Conservation (phyloP, 495 filamentous ascomycete genomes). For the Xylaria nigripes region DNA sequence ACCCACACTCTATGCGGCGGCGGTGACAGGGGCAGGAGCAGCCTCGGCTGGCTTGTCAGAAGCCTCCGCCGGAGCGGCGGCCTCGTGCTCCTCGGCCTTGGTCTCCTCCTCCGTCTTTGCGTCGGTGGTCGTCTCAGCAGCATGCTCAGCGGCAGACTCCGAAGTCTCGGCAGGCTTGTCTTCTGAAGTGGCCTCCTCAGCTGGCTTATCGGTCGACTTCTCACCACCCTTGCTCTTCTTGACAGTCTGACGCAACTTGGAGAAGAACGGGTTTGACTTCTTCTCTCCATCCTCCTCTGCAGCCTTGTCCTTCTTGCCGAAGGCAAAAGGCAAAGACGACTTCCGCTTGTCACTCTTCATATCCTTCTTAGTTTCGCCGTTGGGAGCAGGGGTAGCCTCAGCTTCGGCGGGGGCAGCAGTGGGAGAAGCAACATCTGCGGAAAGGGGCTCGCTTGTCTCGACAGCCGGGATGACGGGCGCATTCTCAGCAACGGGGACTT, state of each 20-base stretch:
- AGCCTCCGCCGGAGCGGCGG: constrained; percentile 31
- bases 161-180: constrained; percentile 46
- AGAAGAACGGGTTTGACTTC: constrained; percentile 46
- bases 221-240: constrained; percentile 39
- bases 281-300: constrained; percentile 47
- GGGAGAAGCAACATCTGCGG: constrained; percentile 38
- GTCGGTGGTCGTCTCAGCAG: constrained; percentile 19
- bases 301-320: constrained; percentile 46
- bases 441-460: constrained; percentile 48
- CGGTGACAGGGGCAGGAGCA: constrained; percentile 34
- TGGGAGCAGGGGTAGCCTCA: constrained; percentile 37
- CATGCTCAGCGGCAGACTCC: constrained; percentile 40
- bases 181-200: constrained; percentile 34
- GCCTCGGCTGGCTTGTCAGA: constrained; percentile 29
- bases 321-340: constrained; percentile 46
- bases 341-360: constrained; percentile 50
- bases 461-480: constrained; percentile 51
- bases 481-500: constrained; percentile 41
- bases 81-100: constrained; percentile 19
- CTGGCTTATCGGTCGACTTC: constrained; percentile 45
- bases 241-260: constrained; percentile 50
- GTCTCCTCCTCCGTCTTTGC: constrained; percentile 11
- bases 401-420: constrained; percentile 33
- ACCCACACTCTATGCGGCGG: constrained; percentile 39
- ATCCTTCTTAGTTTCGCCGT: constrained; percentile 46